phyloP scores from a whole-genome alignment of 805 yeast genomes.

The Candida vaughaniae region DNA sequence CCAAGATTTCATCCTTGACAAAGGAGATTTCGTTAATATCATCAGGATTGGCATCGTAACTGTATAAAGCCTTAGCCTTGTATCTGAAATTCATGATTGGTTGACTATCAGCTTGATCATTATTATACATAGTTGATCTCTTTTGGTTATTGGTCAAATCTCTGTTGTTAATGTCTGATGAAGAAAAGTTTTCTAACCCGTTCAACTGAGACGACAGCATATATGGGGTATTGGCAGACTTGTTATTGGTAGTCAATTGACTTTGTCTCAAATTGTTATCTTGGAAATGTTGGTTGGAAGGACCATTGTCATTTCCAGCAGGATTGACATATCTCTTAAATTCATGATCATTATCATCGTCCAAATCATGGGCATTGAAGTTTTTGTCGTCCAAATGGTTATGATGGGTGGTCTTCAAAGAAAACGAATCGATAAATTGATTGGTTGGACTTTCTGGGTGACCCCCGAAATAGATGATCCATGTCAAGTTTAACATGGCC shows the following conservation, averaged over 20 bases:
- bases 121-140: slow-evolving; percentile 22
- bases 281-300: slow-evolving; percentile 19
- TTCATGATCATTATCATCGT: slow-evolving; percentile 26
- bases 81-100: slow-evolving; percentile 63
- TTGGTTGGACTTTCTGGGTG: slow-evolving; percentile 87
- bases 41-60: slow-evolving; percentile 85
- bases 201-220: slow-evolving; percentile 57
- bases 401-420: slow-evolving; percentile 48
- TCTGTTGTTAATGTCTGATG: slow-evolving; percentile 32
- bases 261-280: slow-evolving; percentile 35
- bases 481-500: slow-evolving; percentile 76
- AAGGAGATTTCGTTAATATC: slow-evolving; percentile 93
- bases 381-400: slow-evolving; percentile 30
- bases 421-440: slow-evolving; percentile 80
- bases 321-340: slow-evolving; percentile 18
- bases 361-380: slow-evolving; percentile 15
- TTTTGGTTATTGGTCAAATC: slow-evolving; percentile 26
- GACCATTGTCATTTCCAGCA: not conserved
- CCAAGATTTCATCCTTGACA: slow-evolving; percentile 85
- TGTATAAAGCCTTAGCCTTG: slow-evolving; percentile 81
- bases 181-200: slow-evolving; percentile 57
- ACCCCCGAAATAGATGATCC: slow-evolving; percentile 89
- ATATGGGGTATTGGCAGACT: slow-evolving; percentile 31
- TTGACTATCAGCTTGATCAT: slow-evolving; percentile 20
- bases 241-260: slow-evolving; percentile 30